phyloP scores from a whole-genome alignment of 148 eudicot genomes.

The Vaccinium macrocarpon region DNA sequence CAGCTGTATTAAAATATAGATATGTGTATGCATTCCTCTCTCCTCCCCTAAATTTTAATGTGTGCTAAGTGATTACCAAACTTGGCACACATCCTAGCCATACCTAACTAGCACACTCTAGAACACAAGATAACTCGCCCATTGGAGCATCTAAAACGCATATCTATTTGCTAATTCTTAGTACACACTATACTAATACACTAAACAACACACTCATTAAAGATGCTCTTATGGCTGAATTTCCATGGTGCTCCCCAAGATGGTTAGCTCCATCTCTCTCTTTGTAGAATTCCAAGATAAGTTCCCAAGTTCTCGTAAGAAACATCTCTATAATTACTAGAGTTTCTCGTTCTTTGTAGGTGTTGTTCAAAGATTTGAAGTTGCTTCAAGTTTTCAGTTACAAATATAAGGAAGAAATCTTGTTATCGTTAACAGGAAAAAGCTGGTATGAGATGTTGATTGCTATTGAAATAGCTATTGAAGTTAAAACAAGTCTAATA shows the following conservation, averaged over 20 bases:
- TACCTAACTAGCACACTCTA: constrained; percentile 1
- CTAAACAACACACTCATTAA: background rate
- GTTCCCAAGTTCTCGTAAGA: background rate
- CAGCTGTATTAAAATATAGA: background rate
- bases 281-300: background rate
- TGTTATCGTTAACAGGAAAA: too few relatives aligned
- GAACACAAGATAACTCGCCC: background rate
- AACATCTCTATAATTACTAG: background rate
- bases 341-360: background rate
- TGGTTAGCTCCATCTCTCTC: background rate
- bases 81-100: background rate
- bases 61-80: background rate
- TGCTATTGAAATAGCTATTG: too few relatives aligned
- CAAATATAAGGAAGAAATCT: too few relatives aligned
- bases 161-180: background rate
- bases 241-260: background rate
- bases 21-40: background rate
- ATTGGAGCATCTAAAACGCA: background rate
- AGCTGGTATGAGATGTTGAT: too few relatives aligned
- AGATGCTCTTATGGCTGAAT: background rate
- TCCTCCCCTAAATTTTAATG: background rate
- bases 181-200: background rate
- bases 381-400: too few relatives aligned
- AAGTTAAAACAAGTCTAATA: too few relatives aligned
- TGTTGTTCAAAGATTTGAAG: background rate